Base-by-base conservation (phyloP, 1,139 yeast genomes). In the Kluyveromyces sp. region DNA sequence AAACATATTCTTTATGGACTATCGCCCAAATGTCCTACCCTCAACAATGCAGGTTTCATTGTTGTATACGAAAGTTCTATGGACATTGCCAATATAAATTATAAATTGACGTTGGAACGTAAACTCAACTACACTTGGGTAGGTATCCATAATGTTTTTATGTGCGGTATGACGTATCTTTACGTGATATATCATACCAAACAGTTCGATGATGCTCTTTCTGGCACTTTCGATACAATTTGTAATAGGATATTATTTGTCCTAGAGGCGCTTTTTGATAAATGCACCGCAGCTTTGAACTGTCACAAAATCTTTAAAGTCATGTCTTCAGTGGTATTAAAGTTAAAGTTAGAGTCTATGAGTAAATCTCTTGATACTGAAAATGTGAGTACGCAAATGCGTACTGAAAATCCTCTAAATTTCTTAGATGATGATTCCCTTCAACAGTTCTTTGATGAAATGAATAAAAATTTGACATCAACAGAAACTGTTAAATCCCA, bases 51-150 rank as follows among this genome's bases (percentile, higher is more conserved):
- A 7, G 86, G 86, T 44, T 77, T 77, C 53, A 55, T 70, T 30
- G 73, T 75, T 40, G 78, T 86, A n/a, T 74, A 77, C 21, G 78
- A 76, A 30, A 77, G 90, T 1, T 78, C 94, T 1, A 77, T 75
- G 53, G 81, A 81, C 40, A 75, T 87, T 37, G 81, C 88, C 46
- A 69, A 72, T 40, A 75, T 80, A 39, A 89, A 86, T 61, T 69
- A 75, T 41, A 77, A 74, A 44, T 67, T 88, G 39, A 77, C 77
- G 53, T 65, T 69, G 25, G 73, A 73, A 33, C 78, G 77, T 54
- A 72, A 78, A 41, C 74, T 88, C 51, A 88, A 88, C 62, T 89
- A 85, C 65, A 87, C 96, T 0, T 89, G 96, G 96, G 92, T 90
- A 1, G 95, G 95, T 0, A 92, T 88, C 2, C 95, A 88, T 62